Evolutionary conservation across 192 early-diverging fungal species (phyloP).

Genomic region (Backusella macrospora): DNA sequence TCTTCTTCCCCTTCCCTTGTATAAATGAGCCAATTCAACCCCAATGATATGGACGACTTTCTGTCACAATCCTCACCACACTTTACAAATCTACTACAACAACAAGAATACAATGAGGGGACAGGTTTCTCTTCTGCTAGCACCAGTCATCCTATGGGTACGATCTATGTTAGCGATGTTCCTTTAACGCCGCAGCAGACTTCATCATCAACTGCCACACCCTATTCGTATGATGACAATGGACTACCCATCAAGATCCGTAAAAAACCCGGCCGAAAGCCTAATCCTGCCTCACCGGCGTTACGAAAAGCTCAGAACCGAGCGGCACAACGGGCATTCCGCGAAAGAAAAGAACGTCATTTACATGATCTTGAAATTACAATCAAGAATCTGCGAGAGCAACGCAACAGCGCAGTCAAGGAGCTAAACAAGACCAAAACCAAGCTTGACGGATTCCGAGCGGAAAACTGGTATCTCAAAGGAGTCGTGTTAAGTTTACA

Average conservation of each 20-base stretch:
- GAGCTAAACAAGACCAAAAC: slow-evolving; percentile 44
- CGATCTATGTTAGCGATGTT: slow-evolving; percentile 13
- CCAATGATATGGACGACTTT: slow-evolving; percentile 1
- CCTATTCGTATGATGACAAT: background rate
- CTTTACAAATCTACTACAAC: background rate
- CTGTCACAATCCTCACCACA: background rate
- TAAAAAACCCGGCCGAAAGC: slow-evolving; percentile 62
- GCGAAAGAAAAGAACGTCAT: slow-evolving; percentile 84
- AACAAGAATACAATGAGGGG: background rate
- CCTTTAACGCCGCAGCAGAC: background rate
- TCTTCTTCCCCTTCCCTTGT: background rate
- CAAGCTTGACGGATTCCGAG: slow-evolving; percentile 45
- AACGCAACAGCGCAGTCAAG: slow-evolving; percentile 48
- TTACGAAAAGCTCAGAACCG: slow-evolving; percentile 80
- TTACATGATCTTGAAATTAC: slow-evolving; percentile 73
- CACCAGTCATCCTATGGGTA: background rate
- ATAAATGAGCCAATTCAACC: slow-evolving; percentile 1
- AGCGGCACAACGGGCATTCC: slow-evolving; percentile 88
- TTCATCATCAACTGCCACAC: background rate
- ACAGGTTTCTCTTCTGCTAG: background rate
- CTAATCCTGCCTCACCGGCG: slow-evolving; percentile 60
- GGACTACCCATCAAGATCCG: slow-evolving; percentile 48
- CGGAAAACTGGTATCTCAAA: slow-evolving; percentile 53
- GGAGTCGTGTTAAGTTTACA: slow-evolving; percentile 52
- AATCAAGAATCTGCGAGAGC: slow-evolving; percentile 67